Evolutionary conservation across 257 asterid genomes (phyloP).

Genomic region (Anisodus acutangulus): DNA sequence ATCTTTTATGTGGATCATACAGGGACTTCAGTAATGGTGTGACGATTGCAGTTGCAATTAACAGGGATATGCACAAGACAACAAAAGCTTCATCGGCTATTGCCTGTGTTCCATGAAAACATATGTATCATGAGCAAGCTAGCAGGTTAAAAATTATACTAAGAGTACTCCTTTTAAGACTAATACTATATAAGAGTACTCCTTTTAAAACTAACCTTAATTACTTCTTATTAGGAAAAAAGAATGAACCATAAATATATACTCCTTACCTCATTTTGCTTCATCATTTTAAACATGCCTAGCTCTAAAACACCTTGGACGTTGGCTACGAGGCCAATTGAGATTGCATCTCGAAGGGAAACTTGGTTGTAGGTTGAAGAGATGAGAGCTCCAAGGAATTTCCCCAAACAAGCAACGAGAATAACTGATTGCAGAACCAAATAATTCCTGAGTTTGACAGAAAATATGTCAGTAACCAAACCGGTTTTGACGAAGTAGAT

Average conservation of each 20-base stretch:
- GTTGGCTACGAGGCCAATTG: slow-evolving; percentile 44
- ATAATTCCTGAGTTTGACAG: slow-evolving; percentile 31
- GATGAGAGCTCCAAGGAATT: slow-evolving; percentile 49
- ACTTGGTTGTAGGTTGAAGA: slow-evolving; percentile 34
- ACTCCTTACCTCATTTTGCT: slow-evolving; percentile 36
- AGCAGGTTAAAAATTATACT: background rate
- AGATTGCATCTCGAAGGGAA: slow-evolving; percentile 42
- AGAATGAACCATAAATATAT: too few relatives aligned
- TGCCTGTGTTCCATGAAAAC: slow-evolving; percentile 36
- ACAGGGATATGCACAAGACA: slow-evolving; percentile 36
- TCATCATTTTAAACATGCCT: slow-evolving; percentile 45
- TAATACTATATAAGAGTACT: too few relatives aligned
- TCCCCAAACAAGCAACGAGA: slow-evolving; percentile 44
- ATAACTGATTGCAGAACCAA: slow-evolving; percentile 37
- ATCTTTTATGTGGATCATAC: slow-evolving; percentile 40
- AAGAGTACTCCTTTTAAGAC: too few relatives aligned
- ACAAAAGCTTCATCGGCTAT: slow-evolving; percentile 39
- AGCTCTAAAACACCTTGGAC: slow-evolving; percentile 54
- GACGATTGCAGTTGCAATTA: background rate
- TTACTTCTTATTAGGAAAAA: too few relatives aligned
- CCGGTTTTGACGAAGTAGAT: slow-evolving; percentile 51
- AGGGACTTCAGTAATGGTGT: slow-evolving; percentile 31
- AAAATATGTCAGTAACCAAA: slow-evolving; percentile 41
- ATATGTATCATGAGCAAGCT: background rate
- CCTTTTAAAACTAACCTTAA: too few relatives aligned